A percentile compares a stretch with the other conserved stretches of the same genome.
Conservation (phyloP, 768 basidiomycete species). For the Inosperma sp. region DNA sequence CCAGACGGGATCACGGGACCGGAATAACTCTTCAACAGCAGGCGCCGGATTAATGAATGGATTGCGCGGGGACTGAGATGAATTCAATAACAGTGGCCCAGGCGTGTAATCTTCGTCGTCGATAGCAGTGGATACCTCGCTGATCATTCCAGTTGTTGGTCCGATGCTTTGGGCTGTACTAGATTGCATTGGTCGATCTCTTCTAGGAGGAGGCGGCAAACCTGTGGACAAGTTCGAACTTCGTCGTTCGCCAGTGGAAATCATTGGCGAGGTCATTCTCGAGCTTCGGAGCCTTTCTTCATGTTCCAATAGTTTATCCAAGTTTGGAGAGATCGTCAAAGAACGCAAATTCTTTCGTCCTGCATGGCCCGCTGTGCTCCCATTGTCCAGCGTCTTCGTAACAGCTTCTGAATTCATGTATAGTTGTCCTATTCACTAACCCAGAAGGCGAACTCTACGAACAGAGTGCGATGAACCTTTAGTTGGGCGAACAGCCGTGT, state of each 20-base stretch:
- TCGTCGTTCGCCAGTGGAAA: background rate
- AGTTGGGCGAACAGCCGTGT: too few relatives aligned
- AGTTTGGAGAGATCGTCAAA: constrained; percentile 53
- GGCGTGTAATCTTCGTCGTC: background rate
- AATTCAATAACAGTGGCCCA: constrained; percentile 5
- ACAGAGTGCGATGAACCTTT: too few relatives aligned
- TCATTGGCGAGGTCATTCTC: background rate
- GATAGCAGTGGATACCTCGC: too few relatives aligned
- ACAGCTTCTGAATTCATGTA: background rate
- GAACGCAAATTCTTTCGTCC: background rate
- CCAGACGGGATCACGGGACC: background rate
- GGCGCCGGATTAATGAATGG: constrained; percentile 48
- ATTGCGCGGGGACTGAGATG: constrained; percentile 25
- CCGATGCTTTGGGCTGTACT: background rate
- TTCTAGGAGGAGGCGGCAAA: constrained; percentile 51
- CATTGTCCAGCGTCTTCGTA: background rate
- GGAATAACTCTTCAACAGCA: constrained; percentile 26
- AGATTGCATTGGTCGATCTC: constrained; percentile 1
- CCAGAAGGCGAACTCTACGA: too few relatives aligned
- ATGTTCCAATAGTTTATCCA: constrained; percentile 56
- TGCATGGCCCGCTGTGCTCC: background rate
- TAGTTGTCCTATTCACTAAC: too few relatives aligned
- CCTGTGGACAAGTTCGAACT: constrained; percentile 35
- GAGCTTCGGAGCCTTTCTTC: constrained; percentile 44
- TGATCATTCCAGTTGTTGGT: background rate